These are phyloP conservation scores for Nannizziopsis arthrosporioides DNA, from an alignment of 2,329 filamentous ascomycete genomes.

Conservation along the genomic window DNA sequence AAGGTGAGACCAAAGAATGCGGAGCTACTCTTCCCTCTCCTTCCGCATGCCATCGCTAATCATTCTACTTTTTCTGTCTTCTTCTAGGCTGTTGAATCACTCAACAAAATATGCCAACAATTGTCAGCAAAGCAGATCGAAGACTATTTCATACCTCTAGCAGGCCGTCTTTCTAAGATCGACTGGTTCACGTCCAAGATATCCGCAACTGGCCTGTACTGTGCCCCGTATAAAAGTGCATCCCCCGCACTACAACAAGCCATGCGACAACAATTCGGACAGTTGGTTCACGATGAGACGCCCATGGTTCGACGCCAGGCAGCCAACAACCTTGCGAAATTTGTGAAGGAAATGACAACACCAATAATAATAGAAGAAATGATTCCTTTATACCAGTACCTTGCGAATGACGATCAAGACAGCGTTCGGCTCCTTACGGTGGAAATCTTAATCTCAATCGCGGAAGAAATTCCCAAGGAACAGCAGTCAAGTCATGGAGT, in stretches of 20 bases:
- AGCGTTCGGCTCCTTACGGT: slow-evolving; percentile 92
- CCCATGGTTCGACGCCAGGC: slow-evolving; percentile 97
- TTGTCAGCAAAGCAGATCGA: slow-evolving; percentile 87
- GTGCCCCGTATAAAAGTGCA: slow-evolving; percentile 83
- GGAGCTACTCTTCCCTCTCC: too few relatives aligned
- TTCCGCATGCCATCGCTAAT: too few relatives aligned
- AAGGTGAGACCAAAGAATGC: slow-evolving; percentile 54
- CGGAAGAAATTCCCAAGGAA: slow-evolving; percentile 94
- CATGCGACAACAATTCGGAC: slow-evolving; percentile 80
- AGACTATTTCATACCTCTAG: slow-evolving; percentile 92
- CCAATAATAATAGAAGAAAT: slow-evolving; percentile 92
- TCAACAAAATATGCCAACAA: slow-evolving; percentile 97
- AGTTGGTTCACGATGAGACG: slow-evolving; percentile 93
- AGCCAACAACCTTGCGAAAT: slow-evolving; percentile 91
- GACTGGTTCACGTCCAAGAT: slow-evolving; percentile 99
- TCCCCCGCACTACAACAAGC: slow-evolving; percentile 78
- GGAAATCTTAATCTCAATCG: slow-evolving; percentile 89
- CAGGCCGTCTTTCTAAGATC: slow-evolving; percentile 90
- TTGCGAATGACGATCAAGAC: slow-evolving; percentile 93
- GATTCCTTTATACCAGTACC: slow-evolving; percentile 96
- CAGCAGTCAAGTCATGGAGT: slow-evolving; percentile 95
- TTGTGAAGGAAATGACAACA: slow-evolving; percentile 92
- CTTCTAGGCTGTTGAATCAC: slow-evolving; percentile 80
- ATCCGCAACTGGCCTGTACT: slow-evolving; percentile 91
- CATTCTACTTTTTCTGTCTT: neutral